Evolutionary conservation across 1,284 basidiomycete genomes (phyloP).

Genomic region (Ceratobasidium sp.): DNA sequence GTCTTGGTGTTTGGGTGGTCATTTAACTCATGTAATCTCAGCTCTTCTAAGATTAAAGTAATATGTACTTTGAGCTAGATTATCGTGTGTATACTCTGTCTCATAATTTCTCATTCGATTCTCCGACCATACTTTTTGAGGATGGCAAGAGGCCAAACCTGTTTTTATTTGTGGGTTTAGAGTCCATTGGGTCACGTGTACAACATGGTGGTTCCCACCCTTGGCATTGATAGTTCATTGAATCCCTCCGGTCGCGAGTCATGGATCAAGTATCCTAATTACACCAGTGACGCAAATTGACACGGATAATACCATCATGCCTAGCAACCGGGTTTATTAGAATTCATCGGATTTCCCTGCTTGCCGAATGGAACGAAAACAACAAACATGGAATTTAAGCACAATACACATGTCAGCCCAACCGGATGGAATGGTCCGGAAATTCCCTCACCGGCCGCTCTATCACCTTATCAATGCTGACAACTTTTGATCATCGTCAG

Average conservation of each 20-base stretch:
- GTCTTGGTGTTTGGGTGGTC: too few relatives aligned
- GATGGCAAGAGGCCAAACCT: too few relatives aligned
- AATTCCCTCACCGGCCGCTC: neutral
- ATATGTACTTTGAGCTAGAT: too few relatives aligned
- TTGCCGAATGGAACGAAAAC: neutral
- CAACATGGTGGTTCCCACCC: too few relatives aligned
- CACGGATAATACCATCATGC: neutral
- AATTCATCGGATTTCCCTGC: neutral
- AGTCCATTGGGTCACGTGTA: too few relatives aligned
- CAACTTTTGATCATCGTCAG: neutral
- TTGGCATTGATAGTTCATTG: too few relatives aligned
- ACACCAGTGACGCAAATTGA: neutral
- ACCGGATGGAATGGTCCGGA: neutral
- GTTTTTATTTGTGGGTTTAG: too few relatives aligned
- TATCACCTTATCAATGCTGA: neutral
- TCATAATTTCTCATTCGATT: too few relatives aligned
- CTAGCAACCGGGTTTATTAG: neutral
- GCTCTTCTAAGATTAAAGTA: too few relatives aligned
- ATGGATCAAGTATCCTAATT: neutral
- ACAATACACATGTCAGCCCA: neutral
- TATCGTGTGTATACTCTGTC: too few relatives aligned
- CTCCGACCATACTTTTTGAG: too few relatives aligned
- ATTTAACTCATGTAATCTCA: too few relatives aligned
- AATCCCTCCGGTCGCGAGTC: neutral
- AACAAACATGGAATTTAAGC: neutral